Evolutionary conservation across 2,329 filamentous ascomycete genomes (phyloP).

Genomic region (Westerdykella sp.): DNA sequence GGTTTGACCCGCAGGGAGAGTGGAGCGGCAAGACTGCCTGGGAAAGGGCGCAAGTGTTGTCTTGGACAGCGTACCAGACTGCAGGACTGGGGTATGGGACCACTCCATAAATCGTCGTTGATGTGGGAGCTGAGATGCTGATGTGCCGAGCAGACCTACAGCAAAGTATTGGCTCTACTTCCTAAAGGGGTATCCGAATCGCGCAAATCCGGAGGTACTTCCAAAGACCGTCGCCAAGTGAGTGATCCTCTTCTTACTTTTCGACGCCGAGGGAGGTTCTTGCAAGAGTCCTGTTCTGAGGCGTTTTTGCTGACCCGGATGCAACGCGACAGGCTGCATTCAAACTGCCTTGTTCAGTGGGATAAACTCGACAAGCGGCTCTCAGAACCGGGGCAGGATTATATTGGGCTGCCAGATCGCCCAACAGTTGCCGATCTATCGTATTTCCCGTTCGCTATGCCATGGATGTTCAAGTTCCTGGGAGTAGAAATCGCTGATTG

Average conservation of each 20-base stretch:
- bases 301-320: too few relatives aligned
- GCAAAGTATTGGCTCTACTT: slow-evolving; percentile 38
- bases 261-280: neutral
- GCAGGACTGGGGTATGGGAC: slow-evolving; percentile 29
- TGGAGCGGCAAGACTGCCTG: slow-evolving; percentile 26
- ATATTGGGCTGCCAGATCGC: slow-evolving; percentile 31
- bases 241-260: neutral
- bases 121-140: neutral
- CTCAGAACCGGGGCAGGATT: slow-evolving; percentile 18
- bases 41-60: slow-evolving; percentile 25
- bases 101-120: neutral
- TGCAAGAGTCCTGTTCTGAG: too few relatives aligned
- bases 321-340: slow-evolving; percentile 5
- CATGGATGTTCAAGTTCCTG: slow-evolving; percentile 34
- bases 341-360: slow-evolving; percentile 11
- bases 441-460: slow-evolving; percentile 36
- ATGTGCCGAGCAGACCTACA: slow-evolving; percentile 13
- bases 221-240: slow-evolving; percentile 17
- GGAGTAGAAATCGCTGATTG: slow-evolving; percentile 28
- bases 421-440: slow-evolving; percentile 35
- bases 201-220: slow-evolving; percentile 16
- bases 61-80: slow-evolving; percentile 36
- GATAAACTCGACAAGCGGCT: slow-evolving; percentile 12
- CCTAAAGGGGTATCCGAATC: slow-evolving; percentile 21
- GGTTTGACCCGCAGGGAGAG: slow-evolving; percentile 30